Base-by-base conservation (phyloP, 179 eudicot species). In the Beta macrorhiza region DNA sequence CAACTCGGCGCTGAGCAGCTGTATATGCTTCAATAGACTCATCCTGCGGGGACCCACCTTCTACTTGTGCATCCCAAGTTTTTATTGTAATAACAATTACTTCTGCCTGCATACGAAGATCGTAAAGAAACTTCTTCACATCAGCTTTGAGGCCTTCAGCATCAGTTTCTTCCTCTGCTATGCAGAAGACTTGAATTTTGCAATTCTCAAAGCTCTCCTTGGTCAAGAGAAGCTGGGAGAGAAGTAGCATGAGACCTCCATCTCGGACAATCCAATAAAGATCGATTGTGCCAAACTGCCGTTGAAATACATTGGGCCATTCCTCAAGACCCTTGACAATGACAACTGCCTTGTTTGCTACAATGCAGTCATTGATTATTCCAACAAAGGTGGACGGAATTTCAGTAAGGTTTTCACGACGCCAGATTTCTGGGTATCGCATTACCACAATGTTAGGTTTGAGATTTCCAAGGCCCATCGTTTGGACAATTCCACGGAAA, bases 381-480 rank as follows among this genome's bases (percentile, higher is more conserved):
- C 97, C 98, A 29, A 94, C 98, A 82, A 96, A 93, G 79, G 98
- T 93, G 83, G 92, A 87, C 0, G 99, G 99, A 56, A 96, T 94
- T 79, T 96, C 98, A 0, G 84, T 93, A n/a, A 96, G 75, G 71
- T 96, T 96, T 85, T 96, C 99, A n/a, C 98, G 89, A 17, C 99
- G 94, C 99, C 99, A 96, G 53, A 93, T 96, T 78, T 96, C 99
- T 9, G 98, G 99, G 83, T 96, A 96, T 14, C 98, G 87, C 93
- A 96, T 90, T 16, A 96, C 99, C 5, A 96, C 95, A 9, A 96
- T 96, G 79, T 93, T 96, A 62, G 99, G 98, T 88, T 96, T 96
- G n/a, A 96, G 96, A 86, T 96, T 92, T 9, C 99, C 99, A 0
- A 96, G 99, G 68, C 99, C 99, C 99, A 96, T 96, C 10, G 96